phyloP scores from a whole-genome alignment of 257 asterid genomes.

The Vinca minor region DNA sequence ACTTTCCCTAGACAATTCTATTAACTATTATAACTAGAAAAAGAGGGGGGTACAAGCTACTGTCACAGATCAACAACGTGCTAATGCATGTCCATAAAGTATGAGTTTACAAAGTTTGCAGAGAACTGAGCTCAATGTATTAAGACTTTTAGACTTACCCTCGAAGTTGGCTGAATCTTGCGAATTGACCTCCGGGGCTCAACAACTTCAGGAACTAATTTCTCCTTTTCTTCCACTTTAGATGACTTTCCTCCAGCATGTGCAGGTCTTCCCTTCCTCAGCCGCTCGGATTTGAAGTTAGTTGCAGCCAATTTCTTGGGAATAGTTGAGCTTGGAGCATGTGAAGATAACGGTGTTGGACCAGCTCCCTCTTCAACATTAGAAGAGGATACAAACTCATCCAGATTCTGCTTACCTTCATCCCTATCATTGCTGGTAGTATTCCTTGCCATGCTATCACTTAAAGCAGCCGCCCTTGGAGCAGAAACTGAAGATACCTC shows the following conservation, averaged over 20 bases:
- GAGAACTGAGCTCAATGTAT: background rate
- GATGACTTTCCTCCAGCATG: constrained; percentile 37
- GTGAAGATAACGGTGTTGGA: constrained; percentile 40
- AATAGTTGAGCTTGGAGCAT: constrained; percentile 29
- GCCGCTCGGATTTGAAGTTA: constrained; percentile 38
- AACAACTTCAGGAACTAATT: constrained; percentile 29
- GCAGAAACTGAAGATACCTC: constrained; percentile 44
- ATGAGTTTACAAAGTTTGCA: background rate
- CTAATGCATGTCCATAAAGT: background rate
- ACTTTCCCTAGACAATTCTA: no score
- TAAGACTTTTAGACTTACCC: constrained; percentile 43
- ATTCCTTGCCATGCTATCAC: constrained; percentile 27
- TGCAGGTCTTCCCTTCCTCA: constrained; percentile 44
- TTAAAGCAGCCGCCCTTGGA: constrained; percentile 25
- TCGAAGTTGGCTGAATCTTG: constrained; percentile 90
- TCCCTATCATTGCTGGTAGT: constrained; percentile 44
- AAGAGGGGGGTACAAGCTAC: no score
- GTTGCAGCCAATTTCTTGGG: constrained; percentile 41
- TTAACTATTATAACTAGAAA: no score
- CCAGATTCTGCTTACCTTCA: constrained; percentile 28
- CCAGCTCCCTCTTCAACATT: constrained; percentile 42
- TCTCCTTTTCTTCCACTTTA: constrained; percentile 40
- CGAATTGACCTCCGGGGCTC: constrained; percentile 97
- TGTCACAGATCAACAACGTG: background rate
- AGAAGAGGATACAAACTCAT: constrained; percentile 33